Evolutionary conservation across 768 basidiomycete species (phyloP).

Genomic region (Clathrus columnatus): DNA sequence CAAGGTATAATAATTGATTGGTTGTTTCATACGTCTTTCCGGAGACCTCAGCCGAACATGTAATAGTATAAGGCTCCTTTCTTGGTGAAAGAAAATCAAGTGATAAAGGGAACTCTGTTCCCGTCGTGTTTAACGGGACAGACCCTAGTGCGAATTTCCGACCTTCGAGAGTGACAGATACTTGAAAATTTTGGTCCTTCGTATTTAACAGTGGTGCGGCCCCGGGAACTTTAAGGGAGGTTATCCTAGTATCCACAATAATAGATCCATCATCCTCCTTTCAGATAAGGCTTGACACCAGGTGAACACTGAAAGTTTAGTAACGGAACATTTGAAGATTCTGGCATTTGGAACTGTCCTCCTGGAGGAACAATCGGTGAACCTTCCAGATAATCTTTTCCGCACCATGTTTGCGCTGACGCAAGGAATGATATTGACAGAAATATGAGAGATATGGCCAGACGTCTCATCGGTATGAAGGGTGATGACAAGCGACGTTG

Average conservation of each 20-base stretch:
- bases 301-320: constrained; percentile 51
- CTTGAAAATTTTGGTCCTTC: constrained; percentile 24
- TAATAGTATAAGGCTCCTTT: constrained; percentile 22
- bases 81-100: constrained; percentile 38
- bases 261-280: constrained; percentile 40
- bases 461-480: too few species aligned
- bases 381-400: constrained; percentile 42
- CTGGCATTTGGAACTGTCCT: constrained; percentile 37
- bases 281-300: constrained; percentile 48
- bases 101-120: constrained; percentile 40
- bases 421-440: not conserved
- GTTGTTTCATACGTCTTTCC: not conserved
- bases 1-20: not conserved
- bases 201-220: constrained; percentile 19
- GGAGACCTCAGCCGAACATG: constrained; percentile 22
- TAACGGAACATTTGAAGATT: constrained; percentile 30
- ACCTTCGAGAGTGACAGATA: constrained; percentile 38
- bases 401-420: constrained; percentile 30
- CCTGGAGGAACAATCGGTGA: constrained; percentile 37
- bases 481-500: too few species aligned
- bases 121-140: constrained; percentile 44
- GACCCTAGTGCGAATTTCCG: constrained; percentile 31
- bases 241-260: constrained; percentile 44
- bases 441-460: not conserved
- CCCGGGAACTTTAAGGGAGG: constrained; percentile 36